These are phyloP conservation scores for Candida dajiaensis DNA, from an alignment of 805 yeast species.

Conservation along the genomic window DNA sequence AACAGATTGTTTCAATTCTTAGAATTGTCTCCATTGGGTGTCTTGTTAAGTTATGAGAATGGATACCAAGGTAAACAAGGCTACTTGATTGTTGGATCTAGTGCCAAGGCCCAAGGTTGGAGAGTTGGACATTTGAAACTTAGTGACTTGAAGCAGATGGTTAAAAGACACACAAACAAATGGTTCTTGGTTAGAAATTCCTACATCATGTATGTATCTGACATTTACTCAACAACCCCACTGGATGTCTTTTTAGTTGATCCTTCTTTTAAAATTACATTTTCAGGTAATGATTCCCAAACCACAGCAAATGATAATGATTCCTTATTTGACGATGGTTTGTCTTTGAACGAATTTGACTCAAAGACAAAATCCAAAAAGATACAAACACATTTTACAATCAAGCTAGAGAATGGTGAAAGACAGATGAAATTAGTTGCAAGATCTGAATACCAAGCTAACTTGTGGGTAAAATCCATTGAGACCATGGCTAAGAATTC, in stretches of 20 bases:
- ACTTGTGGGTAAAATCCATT: slow-evolving; percentile 72
- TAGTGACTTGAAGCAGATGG: slow-evolving; percentile 79
- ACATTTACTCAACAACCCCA: slow-evolving; percentile 80
- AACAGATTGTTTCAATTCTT: slow-evolving; percentile 80
- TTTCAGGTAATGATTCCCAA: slow-evolving; percentile 34
- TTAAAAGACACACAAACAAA: slow-evolving; percentile 81
- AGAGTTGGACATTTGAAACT: slow-evolving; percentile 83
- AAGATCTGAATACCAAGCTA: slow-evolving; percentile 55
- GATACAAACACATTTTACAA: slow-evolving; percentile 49
- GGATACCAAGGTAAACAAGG: slow-evolving; percentile 90
- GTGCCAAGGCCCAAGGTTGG: slow-evolving; percentile 92
- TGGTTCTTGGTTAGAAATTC: slow-evolving; percentile 89
- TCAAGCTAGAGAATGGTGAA: slow-evolving; percentile 65
- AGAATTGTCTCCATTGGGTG: slow-evolving; percentile 85
- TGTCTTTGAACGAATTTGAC: slow-evolving; percentile 23
- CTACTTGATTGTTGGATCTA: slow-evolving; percentile 66
- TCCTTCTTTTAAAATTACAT: slow-evolving; percentile 52
- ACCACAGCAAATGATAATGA: slow-evolving; percentile 31
- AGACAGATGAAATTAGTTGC: slow-evolving; percentile 71
- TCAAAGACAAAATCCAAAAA: slow-evolving; percentile 26
- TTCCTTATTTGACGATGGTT: slow-evolving; percentile 27
- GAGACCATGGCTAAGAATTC: slow-evolving; percentile 61
- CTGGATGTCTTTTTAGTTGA: slow-evolving; percentile 92
- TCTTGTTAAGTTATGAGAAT: slow-evolving; percentile 74
- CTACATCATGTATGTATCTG: slow-evolving; percentile 79